Percentiles rank a stretch among this genome's conserved stretches.
Conservation (phyloP, 768 basidiomycete species). For the Fomitopsis serialis region DNA sequence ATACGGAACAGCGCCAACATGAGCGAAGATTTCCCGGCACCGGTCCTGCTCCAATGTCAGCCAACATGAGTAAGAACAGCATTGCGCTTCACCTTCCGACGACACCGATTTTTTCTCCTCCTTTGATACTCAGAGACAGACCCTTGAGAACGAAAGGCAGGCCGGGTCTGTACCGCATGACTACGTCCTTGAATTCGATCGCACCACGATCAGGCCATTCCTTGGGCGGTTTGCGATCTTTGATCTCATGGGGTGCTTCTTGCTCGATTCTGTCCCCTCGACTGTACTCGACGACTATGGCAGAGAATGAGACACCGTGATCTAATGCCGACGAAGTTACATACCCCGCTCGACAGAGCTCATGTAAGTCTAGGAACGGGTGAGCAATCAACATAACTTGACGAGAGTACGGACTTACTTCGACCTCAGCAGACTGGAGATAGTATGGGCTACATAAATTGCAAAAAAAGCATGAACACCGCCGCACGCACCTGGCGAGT, state of each 20-base stretch:
- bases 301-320: neutral
- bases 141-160: constrained; percentile 70
- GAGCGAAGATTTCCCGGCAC: constrained; percentile 58
- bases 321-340: neutral
- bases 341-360: constrained; percentile 57
- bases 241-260: constrained; percentile 61
- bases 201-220: constrained; percentile 62
- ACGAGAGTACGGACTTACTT: constrained; percentile 30
- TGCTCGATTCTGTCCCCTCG: constrained; percentile 45
- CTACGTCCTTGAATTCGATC: constrained; percentile 55
- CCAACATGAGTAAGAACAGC: neutral
- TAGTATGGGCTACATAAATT: too few species aligned
- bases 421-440: constrained; percentile 50
- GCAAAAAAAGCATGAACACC: neutral
- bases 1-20: constrained; percentile 64
- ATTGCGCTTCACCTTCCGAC: constrained; percentile 44
- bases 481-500: constrained; percentile 37
- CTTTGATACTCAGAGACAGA: constrained; percentile 50
- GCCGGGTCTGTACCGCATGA: constrained; percentile 62
- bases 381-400: neutral
- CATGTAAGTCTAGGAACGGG: constrained; percentile 47
- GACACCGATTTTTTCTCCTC: constrained; percentile 74
- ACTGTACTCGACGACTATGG: constrained; percentile 49
- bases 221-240: constrained; percentile 44
- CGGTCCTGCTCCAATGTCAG: constrained; percentile 27